A percentile compares a stretch with the other conserved stretches of the same genome.
phyloP scores from a whole-genome alignment of 257 asterid genomes.

The Prunella vulgaris region DNA sequence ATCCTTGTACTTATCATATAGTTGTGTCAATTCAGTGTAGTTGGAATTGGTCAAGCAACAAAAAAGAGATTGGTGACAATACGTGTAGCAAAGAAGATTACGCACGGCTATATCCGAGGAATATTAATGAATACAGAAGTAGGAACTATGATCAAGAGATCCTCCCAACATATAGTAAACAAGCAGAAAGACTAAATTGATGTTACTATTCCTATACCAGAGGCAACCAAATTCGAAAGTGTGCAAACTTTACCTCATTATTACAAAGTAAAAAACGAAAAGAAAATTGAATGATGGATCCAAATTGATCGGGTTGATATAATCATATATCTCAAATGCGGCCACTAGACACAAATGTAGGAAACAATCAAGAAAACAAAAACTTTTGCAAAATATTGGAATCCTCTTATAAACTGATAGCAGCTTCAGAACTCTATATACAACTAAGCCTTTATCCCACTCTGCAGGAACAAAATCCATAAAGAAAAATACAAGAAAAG shows the following conservation, averaged over 20 bases:
- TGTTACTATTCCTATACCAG: too few relatives aligned
- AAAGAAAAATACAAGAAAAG: background rate
- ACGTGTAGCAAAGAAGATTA: background rate
- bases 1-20: conserved; percentile 72
- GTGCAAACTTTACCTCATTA: background rate
- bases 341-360: too few relatives aligned
- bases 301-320: too few relatives aligned
- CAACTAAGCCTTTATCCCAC: background rate
- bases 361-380: too few relatives aligned
- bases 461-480: background rate
- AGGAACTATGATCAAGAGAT: background rate
- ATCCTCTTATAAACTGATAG: background rate
- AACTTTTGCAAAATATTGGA: background rate
- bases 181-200: background rate
- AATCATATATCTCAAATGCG: background rate
- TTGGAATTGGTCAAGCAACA: conserved; percentile 60
- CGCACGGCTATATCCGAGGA: background rate
- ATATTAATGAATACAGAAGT: background rate
- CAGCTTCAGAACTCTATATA: background rate
- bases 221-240: background rate
- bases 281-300: background rate
- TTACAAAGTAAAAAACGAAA: background rate
- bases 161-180: background rate
- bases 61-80: background rate
- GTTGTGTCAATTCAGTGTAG: conserved; percentile 58